Conservation (phyloP, 257 asterid species). For the Primulina tabacum region DNA sequence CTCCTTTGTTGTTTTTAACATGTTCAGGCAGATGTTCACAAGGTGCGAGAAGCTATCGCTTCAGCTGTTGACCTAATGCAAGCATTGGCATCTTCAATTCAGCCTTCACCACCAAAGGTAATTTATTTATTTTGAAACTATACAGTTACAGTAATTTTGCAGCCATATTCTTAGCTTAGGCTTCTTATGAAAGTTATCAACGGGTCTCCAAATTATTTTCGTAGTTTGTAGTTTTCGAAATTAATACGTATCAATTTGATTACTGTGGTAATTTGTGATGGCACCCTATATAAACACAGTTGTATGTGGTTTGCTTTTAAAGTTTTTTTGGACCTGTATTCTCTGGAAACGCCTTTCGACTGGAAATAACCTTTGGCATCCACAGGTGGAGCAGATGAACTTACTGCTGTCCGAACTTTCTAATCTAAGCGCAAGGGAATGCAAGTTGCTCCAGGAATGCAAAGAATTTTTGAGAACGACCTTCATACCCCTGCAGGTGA, state of each 20-base stretch:
- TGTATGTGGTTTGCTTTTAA: background rate
- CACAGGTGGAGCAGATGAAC: constrained; percentile 68
- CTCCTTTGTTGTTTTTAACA: constrained; percentile 1
- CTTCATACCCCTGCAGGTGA: constrained; percentile 63
- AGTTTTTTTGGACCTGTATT: background rate
- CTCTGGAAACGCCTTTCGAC: background rate
- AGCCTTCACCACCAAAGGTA: constrained; percentile 60
- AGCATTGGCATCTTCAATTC: constrained; percentile 66
- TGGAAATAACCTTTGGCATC: constrained; percentile 8
- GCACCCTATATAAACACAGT: too few relatives aligned
- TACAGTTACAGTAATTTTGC: background rate
- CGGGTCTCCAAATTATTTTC: background rate
- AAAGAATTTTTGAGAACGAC: constrained; percentile 50
- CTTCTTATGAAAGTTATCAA: background rate
- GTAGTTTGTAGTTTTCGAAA: background rate
- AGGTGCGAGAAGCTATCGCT: constrained; percentile 57
- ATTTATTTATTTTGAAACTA: constrained; percentile 18
- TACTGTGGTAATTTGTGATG: background rate
- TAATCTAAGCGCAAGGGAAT: constrained; percentile 43
- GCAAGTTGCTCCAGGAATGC: constrained; percentile 52
- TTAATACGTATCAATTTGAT: background rate
- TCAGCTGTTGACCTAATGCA: constrained; percentile 86
- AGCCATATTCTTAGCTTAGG: constrained; percentile 2
- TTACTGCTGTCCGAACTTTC: constrained; percentile 51
- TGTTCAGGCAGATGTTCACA: constrained; percentile 66